Conservation (phyloP, 2,329 filamentous ascomycete species). For the Stachybotrys chartarum region DNA sequence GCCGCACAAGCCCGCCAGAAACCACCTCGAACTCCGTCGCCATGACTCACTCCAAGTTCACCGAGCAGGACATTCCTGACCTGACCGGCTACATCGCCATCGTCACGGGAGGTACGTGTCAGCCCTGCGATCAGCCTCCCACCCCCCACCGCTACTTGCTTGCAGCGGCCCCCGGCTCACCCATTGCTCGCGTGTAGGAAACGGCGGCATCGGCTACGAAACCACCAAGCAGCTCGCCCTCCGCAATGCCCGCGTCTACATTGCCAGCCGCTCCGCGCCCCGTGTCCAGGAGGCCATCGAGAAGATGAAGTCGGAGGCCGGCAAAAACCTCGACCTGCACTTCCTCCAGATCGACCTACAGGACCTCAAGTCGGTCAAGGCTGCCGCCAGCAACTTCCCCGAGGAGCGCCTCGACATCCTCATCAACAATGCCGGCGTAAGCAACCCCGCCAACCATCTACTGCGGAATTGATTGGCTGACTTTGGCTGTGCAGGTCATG, state of each 20-base stretch:
- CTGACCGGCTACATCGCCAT: slow-evolving; percentile 12
- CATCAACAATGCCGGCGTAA: slow-evolving; percentile 14
- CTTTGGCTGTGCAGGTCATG: slow-evolving; percentile 16
- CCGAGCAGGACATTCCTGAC: slow-evolving; percentile 11
- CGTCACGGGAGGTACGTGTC: slow-evolving; percentile 12
- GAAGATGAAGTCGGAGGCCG: slow-evolving; percentile 4
- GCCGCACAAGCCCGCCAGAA: not conserved
- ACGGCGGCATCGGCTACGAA: slow-evolving; percentile 15
- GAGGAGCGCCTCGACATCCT: slow-evolving; percentile 13
- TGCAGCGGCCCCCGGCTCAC: not conserved
- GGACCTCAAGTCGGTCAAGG: not conserved
- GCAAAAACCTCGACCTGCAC: slow-evolving; percentile 10
- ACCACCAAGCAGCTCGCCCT: slow-evolving; percentile 13
- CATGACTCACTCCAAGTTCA: not conserved
- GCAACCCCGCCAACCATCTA: slow-evolving; percentile 1
- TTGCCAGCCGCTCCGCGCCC: slow-evolving; percentile 11
- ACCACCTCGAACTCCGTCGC: not conserved
- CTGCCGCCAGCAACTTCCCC: slow-evolving; percentile 11
- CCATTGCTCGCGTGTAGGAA: slow-evolving; percentile 4
- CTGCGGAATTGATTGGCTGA: slow-evolving; percentile 13
- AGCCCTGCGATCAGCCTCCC: not conserved
- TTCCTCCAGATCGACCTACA: slow-evolving; percentile 13
- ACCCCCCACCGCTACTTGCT: not conserved
- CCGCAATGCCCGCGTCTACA: slow-evolving; percentile 12
- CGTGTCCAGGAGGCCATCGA: slow-evolving; percentile 13